Conservation (phyloP, 768 basidiomycete species). For the Mycena crocata region DNA sequence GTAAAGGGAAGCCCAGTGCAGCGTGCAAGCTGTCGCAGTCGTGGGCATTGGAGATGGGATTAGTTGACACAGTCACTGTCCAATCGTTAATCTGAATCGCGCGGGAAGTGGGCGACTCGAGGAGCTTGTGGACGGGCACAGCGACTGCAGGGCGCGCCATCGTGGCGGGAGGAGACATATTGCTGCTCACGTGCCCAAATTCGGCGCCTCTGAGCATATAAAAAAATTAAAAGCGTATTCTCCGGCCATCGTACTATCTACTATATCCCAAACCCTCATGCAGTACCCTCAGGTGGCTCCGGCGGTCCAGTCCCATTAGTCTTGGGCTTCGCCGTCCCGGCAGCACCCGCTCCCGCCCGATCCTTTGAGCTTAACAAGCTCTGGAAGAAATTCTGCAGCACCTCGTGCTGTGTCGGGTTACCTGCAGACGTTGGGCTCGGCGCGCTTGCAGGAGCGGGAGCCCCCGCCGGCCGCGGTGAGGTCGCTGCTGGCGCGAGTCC, state of each 20-base stretch:
- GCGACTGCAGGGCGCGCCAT: slow-evolving; percentile 59
- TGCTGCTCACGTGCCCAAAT: no score
- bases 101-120: slow-evolving; percentile 77
- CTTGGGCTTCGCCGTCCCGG: no score
- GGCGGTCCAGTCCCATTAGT: no score
- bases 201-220: no score
- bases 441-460: slow-evolving; percentile 47
- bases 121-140: slow-evolving; percentile 71
- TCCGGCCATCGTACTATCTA: no score
- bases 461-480: slow-evolving; percentile 41
- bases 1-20: slow-evolving; percentile 79
- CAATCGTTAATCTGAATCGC: slow-evolving; percentile 76
- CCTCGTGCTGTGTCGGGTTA: slow-evolving; percentile 83
- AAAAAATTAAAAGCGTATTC: no score
- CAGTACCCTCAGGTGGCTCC: no score
- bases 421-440: slow-evolving; percentile 42
- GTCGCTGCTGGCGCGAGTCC: slow-evolving; percentile 55
- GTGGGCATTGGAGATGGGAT: slow-evolving; percentile 82
- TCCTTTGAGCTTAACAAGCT: slow-evolving; percentile 81
- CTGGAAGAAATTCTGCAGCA: slow-evolving; percentile 90
- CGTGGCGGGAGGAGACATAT: slow-evolving; percentile 31
- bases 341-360: no score
- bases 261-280: no score
- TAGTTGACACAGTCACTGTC: slow-evolving; percentile 76
- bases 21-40: slow-evolving; percentile 80